Base-by-base conservation (phyloP, 805 yeast genomes). In the Saturnispora quitensis region DNA sequence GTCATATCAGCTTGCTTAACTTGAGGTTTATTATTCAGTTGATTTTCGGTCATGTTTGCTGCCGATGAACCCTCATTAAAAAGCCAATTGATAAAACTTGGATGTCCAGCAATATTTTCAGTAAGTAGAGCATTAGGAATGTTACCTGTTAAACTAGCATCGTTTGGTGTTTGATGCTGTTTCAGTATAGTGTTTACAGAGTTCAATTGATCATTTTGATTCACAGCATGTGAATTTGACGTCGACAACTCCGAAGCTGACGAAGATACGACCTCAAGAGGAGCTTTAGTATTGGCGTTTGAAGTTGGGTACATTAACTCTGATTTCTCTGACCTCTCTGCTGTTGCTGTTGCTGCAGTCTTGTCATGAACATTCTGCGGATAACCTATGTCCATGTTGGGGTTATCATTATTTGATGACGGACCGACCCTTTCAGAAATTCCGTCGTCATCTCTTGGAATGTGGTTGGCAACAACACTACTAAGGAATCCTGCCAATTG, bases 61-160 rank as follows among this genome's bases (percentile, higher is more conserved):
- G 42, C 5, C 5, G 42, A 38, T 5, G 42, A 18, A 18, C 42
- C 24, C 9, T 38, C 42, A 12, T 58, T 58, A 44, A 65, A 63
- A 12, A 65, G 53, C 69, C 69, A 65, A 45, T 53, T 60, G 22
- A 65, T 51, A 24, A 65, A 50, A 43, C 56, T 58, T 4, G 64
- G 63, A 5, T 58, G 47, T 28, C 47, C 25, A 9, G 25, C 20
- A 38, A 50, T 53, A 17, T 25, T 38, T 22, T 35, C 43, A 17
- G 4, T 33, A 4, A 43, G 31, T 3, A 28, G n/a, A 17, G 43
- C 25, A n/a, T 33, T 43, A 5, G 35, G 8, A 20, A 10, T 24
- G 25, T 12, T 3, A 22, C 17, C 18, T 8, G 24, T 12, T 38
- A 18, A 18, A 17, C 25, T 10, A 18, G 12, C 22, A 38, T 20